Evolutionary conservation across 345 rosid species (phyloP), one percentile per base, ranked within the genome.

Genomic region (Crucihimalaya himalaica): DNA sequence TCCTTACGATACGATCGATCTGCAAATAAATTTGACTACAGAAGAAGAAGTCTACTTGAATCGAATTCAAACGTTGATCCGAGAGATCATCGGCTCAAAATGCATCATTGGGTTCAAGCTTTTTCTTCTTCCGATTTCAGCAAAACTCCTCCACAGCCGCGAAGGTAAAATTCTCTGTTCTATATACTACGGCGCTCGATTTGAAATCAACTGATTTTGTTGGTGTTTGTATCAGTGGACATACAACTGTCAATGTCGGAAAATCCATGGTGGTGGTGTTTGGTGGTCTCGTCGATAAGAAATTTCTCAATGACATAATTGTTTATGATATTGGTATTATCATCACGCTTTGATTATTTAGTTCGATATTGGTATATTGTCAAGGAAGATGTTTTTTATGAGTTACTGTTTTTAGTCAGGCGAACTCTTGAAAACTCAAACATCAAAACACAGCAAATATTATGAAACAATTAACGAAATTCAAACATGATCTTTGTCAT

Each of bases 71-170:
- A 46, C 63, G 42, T 35, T 63, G 79, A 76, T 42, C 64, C 7
- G 74, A 60, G 70, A 31, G 63, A 45, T 51, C 68, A 75, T 39
- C 63, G 68, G 46, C 46, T 48, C 52, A 25, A 23, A 4, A 94
- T 92, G 99, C 88, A 95, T 80, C 86, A 81, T 84, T 95, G 99
- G 99, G 86, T 92, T 78, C 87, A 70, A 82, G 97, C 92, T n/a
- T n/a, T n/a, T 78, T 82, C 93, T 32, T 71, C 98, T 72, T 79
- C 91, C 60, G 97, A 95, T 79, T 90, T 95, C 81, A 25, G 61
- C n/a, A 98, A 97, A 56, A 54, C 84, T 77, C 80, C 81, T 73
- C 98, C 98, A 45, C 91, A 79, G 62, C 90, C 96, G n/a, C 92
- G 99, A 72, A 95, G 99, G 99, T 53, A 6, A 6, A 12, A 40